These are phyloP conservation scores for Backusella tuberculispora DNA, from an alignment of 192 early-diverging fungal genomes.

Conservation along the genomic window DNA sequence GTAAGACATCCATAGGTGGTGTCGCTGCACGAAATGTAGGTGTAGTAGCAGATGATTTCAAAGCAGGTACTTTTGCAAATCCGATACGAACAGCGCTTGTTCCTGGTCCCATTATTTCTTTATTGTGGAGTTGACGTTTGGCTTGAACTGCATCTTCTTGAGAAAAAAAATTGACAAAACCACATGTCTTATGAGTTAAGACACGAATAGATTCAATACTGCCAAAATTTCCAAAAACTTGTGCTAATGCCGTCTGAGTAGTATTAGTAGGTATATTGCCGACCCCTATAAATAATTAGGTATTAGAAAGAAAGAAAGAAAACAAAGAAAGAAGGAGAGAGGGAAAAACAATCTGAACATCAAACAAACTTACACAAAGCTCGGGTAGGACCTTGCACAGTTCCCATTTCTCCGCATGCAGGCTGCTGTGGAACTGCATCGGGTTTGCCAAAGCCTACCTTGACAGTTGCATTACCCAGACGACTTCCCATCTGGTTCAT, in stretches of 20 bases:
- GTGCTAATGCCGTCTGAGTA: conserved; percentile 71
- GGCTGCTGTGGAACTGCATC: conserved; percentile 41
- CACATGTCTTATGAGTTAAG: conserved; percentile 95
- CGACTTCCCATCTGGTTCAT: conserved; percentile 65
- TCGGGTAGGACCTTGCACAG: conserved; percentile 62
- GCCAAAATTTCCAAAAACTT: conserved; percentile 81
- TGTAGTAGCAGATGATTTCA: conserved; percentile 43
- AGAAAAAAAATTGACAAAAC: conserved; percentile 93
- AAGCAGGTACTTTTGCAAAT: conserved; percentile 91
- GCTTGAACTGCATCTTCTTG: conserved; percentile 92
- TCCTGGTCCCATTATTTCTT: conserved; percentile 77
- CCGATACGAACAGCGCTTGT: conserved; percentile 84
- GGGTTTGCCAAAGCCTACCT: conserved; percentile 83
- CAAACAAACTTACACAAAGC: conserved; percentile 65
- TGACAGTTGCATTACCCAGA: conserved; percentile 66
- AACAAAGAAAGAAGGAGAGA: neutral
- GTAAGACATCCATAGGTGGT: conserved; percentile 17
- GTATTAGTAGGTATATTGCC: conserved; percentile 90
- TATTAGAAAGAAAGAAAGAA: neutral
- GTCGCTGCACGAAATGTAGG: conserved; percentile 21
- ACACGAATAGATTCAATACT: conserved; percentile 93
- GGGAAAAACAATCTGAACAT: neutral
- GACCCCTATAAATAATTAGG: conserved; percentile 63
- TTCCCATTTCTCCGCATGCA: conserved; percentile 1
- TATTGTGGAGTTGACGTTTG: conserved; percentile 84